Conservation (phyloP, 805 yeast species). For the Wickerhamiella sorbophila region DNA sequence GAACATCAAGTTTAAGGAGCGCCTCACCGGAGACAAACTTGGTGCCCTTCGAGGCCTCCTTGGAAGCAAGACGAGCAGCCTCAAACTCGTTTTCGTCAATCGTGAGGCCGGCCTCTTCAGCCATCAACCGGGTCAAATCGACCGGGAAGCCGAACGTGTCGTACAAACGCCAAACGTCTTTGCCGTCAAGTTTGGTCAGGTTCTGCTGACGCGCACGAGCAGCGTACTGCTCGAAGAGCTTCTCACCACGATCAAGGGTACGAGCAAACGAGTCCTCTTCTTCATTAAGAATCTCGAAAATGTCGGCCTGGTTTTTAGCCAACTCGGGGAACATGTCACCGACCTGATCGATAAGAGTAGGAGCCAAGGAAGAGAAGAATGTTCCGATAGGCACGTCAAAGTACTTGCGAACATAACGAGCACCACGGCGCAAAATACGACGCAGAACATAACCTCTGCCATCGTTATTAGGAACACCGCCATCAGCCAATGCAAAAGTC, state of each 20-base stretch:
- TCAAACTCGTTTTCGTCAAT: constrained; percentile 91
- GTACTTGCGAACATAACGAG: constrained; percentile 91
- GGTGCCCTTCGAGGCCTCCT: constrained; percentile 89
- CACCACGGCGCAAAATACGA: constrained; percentile 94
- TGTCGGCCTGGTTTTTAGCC: constrained; percentile 49
- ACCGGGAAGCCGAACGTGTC: constrained; percentile 99
- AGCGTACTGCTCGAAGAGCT: constrained; percentile 87
- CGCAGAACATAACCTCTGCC: constrained; percentile 98
- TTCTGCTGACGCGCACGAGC: constrained; percentile 62
- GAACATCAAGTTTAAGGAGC: constrained; percentile 77
- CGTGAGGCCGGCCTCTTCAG: constrained; percentile 88
- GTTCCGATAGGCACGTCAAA: constrained; percentile 90
- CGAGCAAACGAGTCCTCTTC: constrained; percentile 92
- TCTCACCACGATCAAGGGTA: constrained; percentile 96
- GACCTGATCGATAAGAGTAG: constrained; percentile 82
- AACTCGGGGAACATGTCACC: constrained; percentile 86
- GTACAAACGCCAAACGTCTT: constrained; percentile 95
- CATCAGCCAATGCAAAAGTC: constrained; percentile 92
- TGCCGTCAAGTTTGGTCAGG: constrained; percentile 69
- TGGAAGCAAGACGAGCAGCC: constrained; percentile 72
- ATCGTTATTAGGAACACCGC: constrained; percentile 98
- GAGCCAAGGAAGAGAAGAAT: constrained; percentile 84
- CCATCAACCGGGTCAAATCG: constrained; percentile 95
- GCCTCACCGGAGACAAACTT: constrained; percentile 46
- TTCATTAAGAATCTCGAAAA: constrained; percentile 85